Conservation (phyloP, 768 basidiomycete genomes). For the Lactarius vividus region DNA sequence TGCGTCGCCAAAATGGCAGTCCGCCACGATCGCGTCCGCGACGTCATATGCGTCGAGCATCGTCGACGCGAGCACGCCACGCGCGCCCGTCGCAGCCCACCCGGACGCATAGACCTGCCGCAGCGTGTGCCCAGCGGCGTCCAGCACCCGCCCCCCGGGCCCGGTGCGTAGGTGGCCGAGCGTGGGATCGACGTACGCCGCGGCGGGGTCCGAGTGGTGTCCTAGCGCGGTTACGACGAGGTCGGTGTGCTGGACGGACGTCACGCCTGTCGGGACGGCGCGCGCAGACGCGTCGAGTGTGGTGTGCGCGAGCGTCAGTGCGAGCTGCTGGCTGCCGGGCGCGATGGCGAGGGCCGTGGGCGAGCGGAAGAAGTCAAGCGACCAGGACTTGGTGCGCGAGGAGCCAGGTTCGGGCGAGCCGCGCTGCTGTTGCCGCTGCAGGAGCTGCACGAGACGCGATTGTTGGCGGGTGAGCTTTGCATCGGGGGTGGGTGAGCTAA, state of each 20-base stretch:
- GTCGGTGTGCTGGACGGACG: conserved; percentile 66
- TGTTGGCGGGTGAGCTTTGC: conserved; percentile 57
- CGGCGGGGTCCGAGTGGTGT: conserved; percentile 66
- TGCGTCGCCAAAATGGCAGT: conserved; percentile 40
- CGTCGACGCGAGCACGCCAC: conserved; percentile 87
- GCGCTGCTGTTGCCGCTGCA: conserved; percentile 49
- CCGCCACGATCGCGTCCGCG: conserved; percentile 63
- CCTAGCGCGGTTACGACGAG: conserved; percentile 88
- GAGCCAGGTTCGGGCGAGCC: conserved; percentile 40
- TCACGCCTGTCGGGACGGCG: conserved; percentile 58
- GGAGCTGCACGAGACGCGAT: conserved; percentile 59
- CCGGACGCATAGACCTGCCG: conserved; percentile 85
- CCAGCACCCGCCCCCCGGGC: conserved; percentile 50
- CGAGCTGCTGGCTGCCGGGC: conserved; percentile 21
- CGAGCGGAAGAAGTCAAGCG: conserved; percentile 77
- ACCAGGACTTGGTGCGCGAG: conserved; percentile 64
- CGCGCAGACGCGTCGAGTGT: conserved; percentile 47
- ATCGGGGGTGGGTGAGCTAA: conserved; percentile 39
- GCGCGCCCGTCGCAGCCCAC: conserved; percentile 91
- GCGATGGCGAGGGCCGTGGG: conserved; percentile 47
- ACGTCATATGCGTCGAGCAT: conserved; percentile 97
- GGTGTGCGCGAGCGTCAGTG: conserved; percentile 50
- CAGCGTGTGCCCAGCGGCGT: conserved; percentile 36
- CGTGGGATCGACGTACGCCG: conserved; percentile 56
- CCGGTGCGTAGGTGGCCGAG: conserved; percentile 55